phyloP scores from a whole-genome alignment of 2,329 filamentous ascomycete species.

The Aspergillus viridinutans region DNA sequence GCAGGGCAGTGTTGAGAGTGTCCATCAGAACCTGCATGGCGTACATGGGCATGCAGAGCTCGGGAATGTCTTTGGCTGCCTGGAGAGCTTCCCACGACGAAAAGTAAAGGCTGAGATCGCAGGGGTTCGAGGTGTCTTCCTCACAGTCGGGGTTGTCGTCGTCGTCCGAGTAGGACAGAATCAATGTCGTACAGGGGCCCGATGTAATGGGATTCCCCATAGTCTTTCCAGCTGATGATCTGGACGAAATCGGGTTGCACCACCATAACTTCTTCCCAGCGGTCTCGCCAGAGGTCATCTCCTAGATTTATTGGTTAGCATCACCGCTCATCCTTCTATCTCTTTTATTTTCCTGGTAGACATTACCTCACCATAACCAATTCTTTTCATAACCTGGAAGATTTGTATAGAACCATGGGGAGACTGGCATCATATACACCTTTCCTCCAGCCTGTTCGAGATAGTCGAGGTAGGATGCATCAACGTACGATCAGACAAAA shows the following conservation, averaged over 20 bases:
- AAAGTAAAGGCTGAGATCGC: not conserved
- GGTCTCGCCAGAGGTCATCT: constrained; percentile 56
- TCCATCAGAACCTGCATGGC: not conserved
- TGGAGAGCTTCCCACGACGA: not conserved
- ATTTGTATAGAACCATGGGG: too few species aligned
- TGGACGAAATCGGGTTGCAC: constrained; percentile 50
- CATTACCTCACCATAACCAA: too few species aligned
- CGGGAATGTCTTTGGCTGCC: too few species aligned
- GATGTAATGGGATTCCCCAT: constrained; percentile 58
- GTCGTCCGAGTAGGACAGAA: constrained; percentile 4
- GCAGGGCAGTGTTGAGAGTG: not conserved
- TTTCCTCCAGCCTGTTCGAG: too few species aligned
- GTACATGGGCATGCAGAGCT: not conserved
- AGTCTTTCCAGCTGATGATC: constrained; percentile 60
- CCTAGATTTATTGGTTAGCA: constrained; percentile 23
- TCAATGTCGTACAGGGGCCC: constrained; percentile 41
- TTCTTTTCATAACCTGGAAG: too few species aligned
- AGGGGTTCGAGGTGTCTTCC: not conserved
- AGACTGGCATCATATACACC: too few species aligned
- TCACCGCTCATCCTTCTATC: too few species aligned
- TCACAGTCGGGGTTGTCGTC: not conserved
- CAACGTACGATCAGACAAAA: too few species aligned
- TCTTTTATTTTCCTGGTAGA: too few species aligned
- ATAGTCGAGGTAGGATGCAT: too few species aligned
- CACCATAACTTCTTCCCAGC: constrained; percentile 53